These are phyloP conservation scores for Lenwebbia sp. DNA, from an alignment of 345 rosid species.

Conservation along the genomic window DNA sequence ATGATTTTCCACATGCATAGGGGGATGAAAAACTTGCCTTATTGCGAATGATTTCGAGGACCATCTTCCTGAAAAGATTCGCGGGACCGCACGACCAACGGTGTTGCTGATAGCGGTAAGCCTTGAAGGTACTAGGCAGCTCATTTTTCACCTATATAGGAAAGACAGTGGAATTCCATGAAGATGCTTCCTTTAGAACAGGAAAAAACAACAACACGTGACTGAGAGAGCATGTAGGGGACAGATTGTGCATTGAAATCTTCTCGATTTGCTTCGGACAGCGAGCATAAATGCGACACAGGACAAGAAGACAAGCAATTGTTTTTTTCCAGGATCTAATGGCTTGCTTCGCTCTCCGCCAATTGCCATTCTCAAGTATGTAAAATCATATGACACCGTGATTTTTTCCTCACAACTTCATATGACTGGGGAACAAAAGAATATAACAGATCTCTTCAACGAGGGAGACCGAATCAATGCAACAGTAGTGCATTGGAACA, in stretches of 20 bases:
- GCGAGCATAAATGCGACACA: background rate
- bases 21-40: slow-evolving; percentile 22
- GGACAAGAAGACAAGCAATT: background rate
- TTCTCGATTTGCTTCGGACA: background rate
- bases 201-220: background rate
- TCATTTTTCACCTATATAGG: slow-evolving; percentile 76
- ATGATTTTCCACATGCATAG: background rate
- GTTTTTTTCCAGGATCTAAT: background rate
- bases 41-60: slow-evolving; percentile 64
- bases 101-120: slow-evolving; percentile 89
- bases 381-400: background rate
- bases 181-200: background rate
- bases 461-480: background rate
- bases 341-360: background rate
- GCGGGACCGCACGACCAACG: slow-evolving; percentile 99
- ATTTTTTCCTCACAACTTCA: background rate
- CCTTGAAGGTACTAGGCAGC: slow-evolving; percentile 88
- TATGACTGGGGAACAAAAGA: background rate
- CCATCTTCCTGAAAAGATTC: slow-evolving; percentile 90
- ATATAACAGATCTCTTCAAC: background rate
- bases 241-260: background rate
- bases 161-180: background rate
- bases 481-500: background rate
- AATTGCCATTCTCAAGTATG: background rate
- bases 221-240: background rate